A percentile compares a stretch with the other conserved stretches of the same genome.
phyloP scores from a whole-genome alignment of 805 yeast species.

The Schwanniomyces sp. region DNA sequence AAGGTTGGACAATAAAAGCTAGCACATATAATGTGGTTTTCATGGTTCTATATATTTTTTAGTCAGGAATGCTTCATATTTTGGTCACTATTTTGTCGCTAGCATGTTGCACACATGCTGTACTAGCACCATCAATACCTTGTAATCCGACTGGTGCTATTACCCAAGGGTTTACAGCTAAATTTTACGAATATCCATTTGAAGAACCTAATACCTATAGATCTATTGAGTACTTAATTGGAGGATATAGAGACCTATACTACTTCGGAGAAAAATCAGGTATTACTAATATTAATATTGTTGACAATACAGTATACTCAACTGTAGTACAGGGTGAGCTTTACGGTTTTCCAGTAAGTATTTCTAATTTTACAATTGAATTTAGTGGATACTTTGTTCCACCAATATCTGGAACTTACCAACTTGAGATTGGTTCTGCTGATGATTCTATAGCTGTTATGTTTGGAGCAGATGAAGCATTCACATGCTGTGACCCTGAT shows the following conservation, averaged over 20 bases:
- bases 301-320: neutral
- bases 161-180: constrained; percentile 2
- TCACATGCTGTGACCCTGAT: constrained; percentile 30
- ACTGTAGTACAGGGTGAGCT: neutral
- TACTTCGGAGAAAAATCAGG: neutral
- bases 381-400: constrained; percentile 22
- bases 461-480: constrained; percentile 26
- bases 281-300: constrained; percentile 3
- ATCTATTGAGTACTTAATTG: neutral
- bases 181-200: constrained; percentile 3
- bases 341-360: constrained; percentile 7
- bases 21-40: neutral
- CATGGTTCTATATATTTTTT: neutral
- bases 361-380: constrained; percentile 18
- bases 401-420: constrained; percentile 24
- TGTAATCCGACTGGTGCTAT: neutral
- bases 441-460: constrained; percentile 33
- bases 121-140: constrained; percentile 1
- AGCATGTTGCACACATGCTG: neutral
- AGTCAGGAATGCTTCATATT: neutral
- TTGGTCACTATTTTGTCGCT: neutral
- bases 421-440: constrained; percentile 14
- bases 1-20: neutral
- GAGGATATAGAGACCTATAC: neutral
- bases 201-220: neutral